Evolutionary conservation across 1,139 yeast species (phyloP).

Genomic region (Blastobotrys serpentis): DNA sequence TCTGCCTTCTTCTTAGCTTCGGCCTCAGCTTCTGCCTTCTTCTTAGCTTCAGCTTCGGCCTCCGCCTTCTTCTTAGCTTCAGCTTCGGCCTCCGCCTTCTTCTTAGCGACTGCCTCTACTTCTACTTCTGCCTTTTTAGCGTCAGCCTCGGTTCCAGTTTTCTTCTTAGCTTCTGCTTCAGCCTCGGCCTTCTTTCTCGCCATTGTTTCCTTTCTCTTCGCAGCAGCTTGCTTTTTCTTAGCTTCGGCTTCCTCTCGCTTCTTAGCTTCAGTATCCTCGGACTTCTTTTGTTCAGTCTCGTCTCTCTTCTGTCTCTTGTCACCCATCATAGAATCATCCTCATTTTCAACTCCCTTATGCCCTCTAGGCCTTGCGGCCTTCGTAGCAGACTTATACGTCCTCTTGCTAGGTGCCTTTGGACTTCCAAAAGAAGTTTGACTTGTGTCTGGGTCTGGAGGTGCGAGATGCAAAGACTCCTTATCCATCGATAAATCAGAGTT

Average conservation of each 20-base stretch:
- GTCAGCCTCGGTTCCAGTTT: slow-evolving; percentile 12
- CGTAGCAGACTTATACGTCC: slow-evolving; percentile 5
- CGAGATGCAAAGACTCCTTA: slow-evolving; percentile 1
- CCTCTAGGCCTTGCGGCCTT: background rate
- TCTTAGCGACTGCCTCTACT: too few relatives aligned
- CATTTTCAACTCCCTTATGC: slow-evolving; percentile 1
- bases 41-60: background rate
- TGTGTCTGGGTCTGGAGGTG: background rate
- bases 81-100: slow-evolving; percentile 9
- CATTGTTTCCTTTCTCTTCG: background rate
- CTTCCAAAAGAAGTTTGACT: slow-evolving; percentile 4
- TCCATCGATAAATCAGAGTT: slow-evolving; percentile 4
- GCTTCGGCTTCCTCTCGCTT: slow-evolving; percentile 10
- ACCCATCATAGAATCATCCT: background rate
- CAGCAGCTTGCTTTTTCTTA: background rate
- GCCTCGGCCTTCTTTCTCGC: slow-evolving; percentile 10
- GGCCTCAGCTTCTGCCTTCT: slow-evolving; percentile 13
- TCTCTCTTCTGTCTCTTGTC: background rate
- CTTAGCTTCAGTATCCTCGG: background rate
- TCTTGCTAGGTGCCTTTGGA: slow-evolving; percentile 7
- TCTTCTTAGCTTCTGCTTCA: slow-evolving; percentile 1
- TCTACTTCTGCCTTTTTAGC: too few relatives aligned
- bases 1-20: too few relatives aligned
- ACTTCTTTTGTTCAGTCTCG: background rate
- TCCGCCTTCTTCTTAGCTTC: slow-evolving; percentile 10